Conservation (phyloP, 192 early-diverging fungal species). For the Backusella luteola region DNA sequence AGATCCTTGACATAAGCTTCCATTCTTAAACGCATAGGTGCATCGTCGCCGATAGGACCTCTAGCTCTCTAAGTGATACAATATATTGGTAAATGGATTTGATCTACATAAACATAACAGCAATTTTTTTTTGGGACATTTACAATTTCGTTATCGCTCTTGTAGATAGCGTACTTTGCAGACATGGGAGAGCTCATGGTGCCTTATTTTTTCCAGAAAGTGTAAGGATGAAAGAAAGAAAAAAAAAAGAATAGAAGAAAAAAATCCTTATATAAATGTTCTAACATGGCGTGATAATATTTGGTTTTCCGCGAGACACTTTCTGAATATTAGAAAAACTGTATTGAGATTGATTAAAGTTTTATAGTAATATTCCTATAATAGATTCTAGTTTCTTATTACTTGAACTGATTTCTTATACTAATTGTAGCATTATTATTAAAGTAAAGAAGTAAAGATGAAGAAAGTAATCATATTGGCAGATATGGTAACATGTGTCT, state of each 20-base stretch:
- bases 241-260: not conserved
- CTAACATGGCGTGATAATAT: constrained; percentile 8
- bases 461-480: not conserved
- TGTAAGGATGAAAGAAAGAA: not conserved
- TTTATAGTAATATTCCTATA: not conserved
- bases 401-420: not conserved
- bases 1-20: constrained; percentile 70
- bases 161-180: constrained; percentile 9
- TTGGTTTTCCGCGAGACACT: constrained; percentile 13
- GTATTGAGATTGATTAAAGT: not conserved
- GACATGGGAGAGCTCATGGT: constrained; percentile 1
- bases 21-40: constrained; percentile 80
- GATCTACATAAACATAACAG: not conserved
- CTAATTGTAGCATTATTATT: not conserved
- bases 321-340: not conserved
- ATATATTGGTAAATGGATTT: not conserved
- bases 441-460: not conserved
- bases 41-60: constrained; percentile 36
- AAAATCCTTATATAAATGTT: not conserved
- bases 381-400: not conserved
- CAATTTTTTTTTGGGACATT: not conserved
- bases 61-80: constrained; percentile 16
- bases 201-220: not conserved
- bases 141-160: constrained; percentile 8
- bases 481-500: not conserved